Base-by-base conservation (phyloP, 179 eudicot genomes). In the Beta corolliflora region DNA sequence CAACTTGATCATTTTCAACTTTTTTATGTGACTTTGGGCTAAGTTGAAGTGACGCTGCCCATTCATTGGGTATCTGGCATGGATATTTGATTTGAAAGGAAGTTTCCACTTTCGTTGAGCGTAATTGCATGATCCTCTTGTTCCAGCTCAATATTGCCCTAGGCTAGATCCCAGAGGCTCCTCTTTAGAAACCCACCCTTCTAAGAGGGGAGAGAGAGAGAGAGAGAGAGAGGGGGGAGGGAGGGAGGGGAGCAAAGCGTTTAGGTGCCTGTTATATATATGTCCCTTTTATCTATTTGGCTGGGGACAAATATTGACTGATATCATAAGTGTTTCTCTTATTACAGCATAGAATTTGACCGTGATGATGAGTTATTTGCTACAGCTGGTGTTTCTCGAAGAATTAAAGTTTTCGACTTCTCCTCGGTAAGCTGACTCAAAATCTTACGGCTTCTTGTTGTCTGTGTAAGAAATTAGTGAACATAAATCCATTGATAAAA, bases 341-440 rank as follows among this genome's bases (percentile, higher is more conserved):
- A 53, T 81, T 87, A 60, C 88, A 87, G 89, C 84, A 87, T 87
- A 66, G 89, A 87, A 75, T 87, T 87, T 83, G 89, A 87, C 67
- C 86, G 88, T 64, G 89, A 87, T 81, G 89, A 85, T 79, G 89
- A 87, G 84, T 31, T 87, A 80, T 87, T 87, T 83, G 89, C 89
- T 21, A 87, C 89, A 71, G 89, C 89, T 65, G 89, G 89, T 68
- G 89, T 87, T 83, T 85, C 88, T 25, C 82, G 88, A 56, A 85
- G 86, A 76, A 87, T 87, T 65, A 87, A 87, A 83, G 89, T 87
- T 69, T 87, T 87, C 59, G 89, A 87, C 83, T 85, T 87, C 79
- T 87, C 89, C 74, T 87, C 89, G 86, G 89, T 87, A 67, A 83
- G 89, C 77, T 78, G 79, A 61, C 71, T 36, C 29, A 29, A 58